Evolutionary conservation across 2,329 filamentous ascomycete genomes (phyloP), one percentile per base, ranked within the genome.

Genomic region (Stylonectria norvegica): DNA sequence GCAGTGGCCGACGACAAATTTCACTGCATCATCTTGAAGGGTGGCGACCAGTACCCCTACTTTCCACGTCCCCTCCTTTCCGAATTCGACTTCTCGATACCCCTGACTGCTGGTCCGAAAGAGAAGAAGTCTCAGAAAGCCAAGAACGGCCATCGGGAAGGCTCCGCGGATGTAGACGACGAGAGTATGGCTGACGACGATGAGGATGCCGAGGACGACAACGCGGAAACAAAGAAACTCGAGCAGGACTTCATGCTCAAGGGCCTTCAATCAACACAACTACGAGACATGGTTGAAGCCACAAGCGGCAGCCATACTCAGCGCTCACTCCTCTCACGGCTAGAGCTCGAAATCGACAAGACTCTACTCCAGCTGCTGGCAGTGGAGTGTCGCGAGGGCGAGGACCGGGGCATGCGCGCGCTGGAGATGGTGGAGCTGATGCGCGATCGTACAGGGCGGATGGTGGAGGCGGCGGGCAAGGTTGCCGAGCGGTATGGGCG

Each of bases 1-100:
- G 93, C 93, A 1, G 90, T 97, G 1, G 89, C 91, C 3, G 82
- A 90, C 55, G 78, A 86, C 58, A 91, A 86, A 58, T 98, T 98
- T 66, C 91, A 97, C 73, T 98, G 94, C 69, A 96, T 98, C 67
- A 97, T 98, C 56, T 82, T 98, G 59, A 98, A 98, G 68, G 93
- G 93, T 48, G 86, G 86, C 23, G 93, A 98, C 60, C 79, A 85
- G 59, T 88, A 96, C 59, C 90, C 91, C 1, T 96, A 93, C 69
- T 97, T 91, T 68, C 93, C 89, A 9, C 83, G 86, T 8, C 90
- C 89, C 2, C 71, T 96, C 25, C 82, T 98, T 23, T 90, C 85
- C 29, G 93, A 98, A 62, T 98, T 98, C 59, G 87, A 89, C 34
- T 95, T 98, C 62, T 81, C 84, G 30, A 78, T 98, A 14, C 93